A percentile compares a stretch with the other conserved stretches of the same genome.
Conservation (phyloP, 2,329 filamentous ascomycete species). For the Aspergillus brasiliensis region DNA sequence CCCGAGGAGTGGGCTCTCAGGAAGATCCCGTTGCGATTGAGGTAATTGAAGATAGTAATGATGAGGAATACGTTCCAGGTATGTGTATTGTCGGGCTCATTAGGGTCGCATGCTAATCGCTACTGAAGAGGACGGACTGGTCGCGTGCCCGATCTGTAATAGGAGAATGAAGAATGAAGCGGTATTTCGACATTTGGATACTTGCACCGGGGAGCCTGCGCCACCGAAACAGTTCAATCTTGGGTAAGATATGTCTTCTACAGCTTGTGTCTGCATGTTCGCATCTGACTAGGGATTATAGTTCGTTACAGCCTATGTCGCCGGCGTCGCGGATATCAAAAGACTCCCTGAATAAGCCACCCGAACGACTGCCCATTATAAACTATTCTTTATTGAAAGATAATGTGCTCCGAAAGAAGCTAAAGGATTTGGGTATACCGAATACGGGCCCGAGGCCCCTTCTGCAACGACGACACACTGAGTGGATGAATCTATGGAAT, state of each 20-base stretch:
- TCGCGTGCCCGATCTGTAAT: slow-evolving; percentile 80
- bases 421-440: slow-evolving; percentile 77
- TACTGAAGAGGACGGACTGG: slow-evolving; percentile 68
- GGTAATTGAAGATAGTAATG: slow-evolving; percentile 44
- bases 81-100: slow-evolving; percentile 10
- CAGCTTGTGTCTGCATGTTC: background rate
- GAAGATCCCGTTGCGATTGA: slow-evolving; percentile 23
- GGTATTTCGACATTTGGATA: slow-evolving; percentile 81
- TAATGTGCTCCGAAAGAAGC: slow-evolving; percentile 72
- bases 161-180: slow-evolving; percentile 75
- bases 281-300: slow-evolving; percentile 24
- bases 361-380: slow-evolving; percentile 73
- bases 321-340: slow-evolving; percentile 18
- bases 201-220: slow-evolving; percentile 49
- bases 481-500: slow-evolving; percentile 96
- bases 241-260: slow-evolving; percentile 28
- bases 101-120: background rate
- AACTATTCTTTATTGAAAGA: slow-evolving; percentile 91
- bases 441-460: slow-evolving; percentile 67
- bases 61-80: slow-evolving; percentile 43
- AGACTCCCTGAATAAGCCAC: slow-evolving; percentile 37
- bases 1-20: slow-evolving; percentile 20
- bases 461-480: slow-evolving; percentile 78
- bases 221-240: slow-evolving; percentile 24
- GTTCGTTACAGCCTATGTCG: slow-evolving; percentile 25